Conservation (phyloP, 371 early-diverging fungal species). For the Circinella umbellata region DNA sequence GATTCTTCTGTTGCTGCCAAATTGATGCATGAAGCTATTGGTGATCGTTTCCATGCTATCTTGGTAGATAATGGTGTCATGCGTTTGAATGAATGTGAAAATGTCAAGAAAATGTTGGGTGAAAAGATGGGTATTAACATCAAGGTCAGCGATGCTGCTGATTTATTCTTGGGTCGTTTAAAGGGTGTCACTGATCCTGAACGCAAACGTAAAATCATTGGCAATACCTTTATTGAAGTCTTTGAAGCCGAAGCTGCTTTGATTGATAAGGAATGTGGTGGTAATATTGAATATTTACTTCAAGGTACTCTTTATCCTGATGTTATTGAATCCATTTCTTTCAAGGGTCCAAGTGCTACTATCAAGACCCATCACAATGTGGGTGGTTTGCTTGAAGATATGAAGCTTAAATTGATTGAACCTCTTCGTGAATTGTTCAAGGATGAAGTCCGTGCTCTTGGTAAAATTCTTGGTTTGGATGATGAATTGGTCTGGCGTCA, state of each 20-base stretch:
- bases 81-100: constrained; percentile 93
- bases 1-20: constrained; percentile 97
- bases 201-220: constrained; percentile 97
- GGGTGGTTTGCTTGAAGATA: constrained; percentile 94
- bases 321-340: constrained; percentile 97
- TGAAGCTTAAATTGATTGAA: constrained; percentile 97
- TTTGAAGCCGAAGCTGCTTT: constrained; percentile 93
- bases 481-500: constrained; percentile 98
- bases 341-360: constrained; percentile 98
- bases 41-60: constrained; percentile 97
- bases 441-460: constrained; percentile 97
- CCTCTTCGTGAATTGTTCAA: constrained; percentile 98
- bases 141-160: constrained; percentile 89
- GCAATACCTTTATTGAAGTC: constrained; percentile 97
- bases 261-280: constrained; percentile 79
- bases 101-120: constrained; percentile 81
- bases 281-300: constrained; percentile 89
- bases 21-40: constrained; percentile 96
- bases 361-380: constrained; percentile 99
- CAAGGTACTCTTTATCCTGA: constrained; percentile 99
- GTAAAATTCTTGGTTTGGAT: constrained; percentile 85
- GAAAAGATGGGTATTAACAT: constrained; percentile 95
- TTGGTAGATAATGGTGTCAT: constrained; percentile 98
- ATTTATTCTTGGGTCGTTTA: constrained; percentile 86
- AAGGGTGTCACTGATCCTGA: constrained; percentile 95